Evolutionary conservation across 2,329 filamentous ascomycete species (phyloP).

Genomic region (Chlorencoelia australis): DNA sequence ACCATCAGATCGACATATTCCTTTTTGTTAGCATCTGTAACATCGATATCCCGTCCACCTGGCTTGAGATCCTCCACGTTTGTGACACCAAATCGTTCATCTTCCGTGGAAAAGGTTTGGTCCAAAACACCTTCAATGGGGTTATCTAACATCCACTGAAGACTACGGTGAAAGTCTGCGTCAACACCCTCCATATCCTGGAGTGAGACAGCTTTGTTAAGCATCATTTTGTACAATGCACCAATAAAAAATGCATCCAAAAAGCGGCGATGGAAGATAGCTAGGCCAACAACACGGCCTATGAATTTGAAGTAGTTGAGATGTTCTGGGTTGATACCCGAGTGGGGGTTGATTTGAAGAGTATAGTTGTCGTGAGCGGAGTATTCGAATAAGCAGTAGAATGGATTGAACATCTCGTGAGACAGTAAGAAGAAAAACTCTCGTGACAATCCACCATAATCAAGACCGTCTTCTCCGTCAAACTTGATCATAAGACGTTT

Average conservation of each 20-base stretch:
- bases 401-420: constrained; percentile 99
- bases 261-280: constrained; percentile 97
- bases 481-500: constrained; percentile 99
- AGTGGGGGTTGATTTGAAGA: constrained; percentile 98
- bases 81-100: constrained; percentile 92
- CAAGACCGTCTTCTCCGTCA: constrained; percentile 92
- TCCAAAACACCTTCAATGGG: constrained; percentile 93
- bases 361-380: constrained; percentile 99
- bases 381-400: constrained; percentile 99
- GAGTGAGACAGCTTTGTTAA: constrained; percentile 83
- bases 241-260: constrained; percentile 98
- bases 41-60: constrained; percentile 80
- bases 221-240: constrained; percentile 98
- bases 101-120: constrained; percentile 92
- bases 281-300: constrained; percentile 87
- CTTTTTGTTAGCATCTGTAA: constrained; percentile 97
- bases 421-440: constrained; percentile 99
- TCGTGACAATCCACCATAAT: constrained; percentile 94
- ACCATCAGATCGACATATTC: constrained; percentile 98
- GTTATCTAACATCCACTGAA: constrained; percentile 97
- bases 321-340: constrained; percentile 97
- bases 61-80: constrained; percentile 91
- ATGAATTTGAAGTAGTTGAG: constrained; percentile 99
- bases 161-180: constrained; percentile 89
- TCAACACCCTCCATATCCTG: constrained; percentile 99